Percentiles rank a stretch among this genome's conserved stretches.
phyloP scores from a whole-genome alignment of 768 basidiomycete genomes.

The Leccinum imitatum region DNA sequence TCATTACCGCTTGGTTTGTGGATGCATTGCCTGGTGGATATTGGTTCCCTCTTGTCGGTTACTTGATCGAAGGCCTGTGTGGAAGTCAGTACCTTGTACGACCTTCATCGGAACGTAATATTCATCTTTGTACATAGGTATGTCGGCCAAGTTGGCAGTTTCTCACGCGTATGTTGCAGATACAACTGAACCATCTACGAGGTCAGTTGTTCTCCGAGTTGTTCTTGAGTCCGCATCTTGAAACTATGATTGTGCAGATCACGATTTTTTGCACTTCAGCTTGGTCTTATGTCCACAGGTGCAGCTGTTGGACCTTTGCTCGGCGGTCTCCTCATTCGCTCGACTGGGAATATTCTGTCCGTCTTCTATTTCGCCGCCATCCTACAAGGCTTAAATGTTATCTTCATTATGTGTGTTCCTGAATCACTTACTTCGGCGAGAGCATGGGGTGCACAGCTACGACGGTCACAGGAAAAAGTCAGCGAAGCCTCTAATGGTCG shows the following conservation, averaged over 20 bases:
- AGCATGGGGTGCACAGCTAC: conserved; percentile 32
- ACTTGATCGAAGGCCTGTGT: conserved; percentile 63
- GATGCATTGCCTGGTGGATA: conserved; percentile 74
- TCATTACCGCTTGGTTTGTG: conserved; percentile 61
- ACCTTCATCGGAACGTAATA: neutral
- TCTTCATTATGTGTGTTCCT: conserved; percentile 61
- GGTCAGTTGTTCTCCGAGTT: conserved; percentile 38
- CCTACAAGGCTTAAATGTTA: conserved; percentile 49
- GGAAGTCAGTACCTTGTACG: conserved; percentile 53
- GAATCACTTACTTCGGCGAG: conserved; percentile 66
- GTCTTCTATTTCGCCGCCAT: conserved; percentile 69
- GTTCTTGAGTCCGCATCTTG: neutral
- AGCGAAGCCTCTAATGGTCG: neutral
- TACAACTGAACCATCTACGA: conserved; percentile 50
- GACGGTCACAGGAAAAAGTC: conserved; percentile 14
- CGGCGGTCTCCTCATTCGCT: conserved; percentile 62
- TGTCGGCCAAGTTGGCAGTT: conserved; percentile 48
- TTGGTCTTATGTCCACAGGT: conserved; percentile 73
- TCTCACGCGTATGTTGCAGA: conserved; percentile 71
- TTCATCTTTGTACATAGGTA: conserved; percentile 38
- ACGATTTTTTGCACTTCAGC: conserved; percentile 58
- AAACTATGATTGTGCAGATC: conserved; percentile 42
- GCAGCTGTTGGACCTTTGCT: conserved; percentile 75
- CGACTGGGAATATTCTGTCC: conserved; percentile 52
- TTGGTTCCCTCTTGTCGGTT: conserved; percentile 70